Evolutionary conservation across 257 asterid species (phyloP), one percentile per base, ranked within the genome.

Genomic region (Schizonepeta tenuifolia): DNA sequence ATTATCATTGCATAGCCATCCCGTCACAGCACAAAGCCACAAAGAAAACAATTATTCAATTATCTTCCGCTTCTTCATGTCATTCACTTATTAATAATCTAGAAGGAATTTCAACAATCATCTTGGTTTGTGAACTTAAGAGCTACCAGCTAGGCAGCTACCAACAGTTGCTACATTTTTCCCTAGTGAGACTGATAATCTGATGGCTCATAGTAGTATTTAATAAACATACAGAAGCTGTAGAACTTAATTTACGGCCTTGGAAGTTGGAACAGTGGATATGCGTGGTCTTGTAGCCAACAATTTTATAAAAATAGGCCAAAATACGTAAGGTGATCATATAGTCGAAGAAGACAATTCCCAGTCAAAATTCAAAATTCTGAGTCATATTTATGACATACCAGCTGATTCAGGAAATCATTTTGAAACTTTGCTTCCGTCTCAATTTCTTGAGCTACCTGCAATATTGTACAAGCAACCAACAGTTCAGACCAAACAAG

Each of bases 401-500:
- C 98, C 97, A 94, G 84, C 84, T 91, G 96, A 83, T 83, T 89
- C 80, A 94, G 83, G 79, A 91, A 88, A 79, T 94, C 96, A 81
- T 88, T 94, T 85, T 94, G 99, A 73, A 43, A 85, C 80, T 82
- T 89, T 3, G 99, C 93, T 83, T 94, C 99, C 9, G 89, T 76
- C 47, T 81, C 83, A 40, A 94, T 94, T 38, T 94, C 99, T 83
- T 88, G 93, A 63, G 97, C 97, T 75, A 94, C 97, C 98, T 94
- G 93, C 79, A 84, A 75, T 59, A 63, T 43, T 50, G 44, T 31
- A 56, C 38, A 73, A 57, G 31, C 38, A 62, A 47, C 9, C 51
- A 54, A 47, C n/a, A 62, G 36, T 21, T 43, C 22, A 70, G 67
- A 36, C 71, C 33, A 58, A 31, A 24, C 46, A 65, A 61, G 49